These are phyloP conservation scores for Pancytospora philotis DNA, from an alignment of 371 early-diverging fungal genomes.

Conservation along the genomic window DNA sequence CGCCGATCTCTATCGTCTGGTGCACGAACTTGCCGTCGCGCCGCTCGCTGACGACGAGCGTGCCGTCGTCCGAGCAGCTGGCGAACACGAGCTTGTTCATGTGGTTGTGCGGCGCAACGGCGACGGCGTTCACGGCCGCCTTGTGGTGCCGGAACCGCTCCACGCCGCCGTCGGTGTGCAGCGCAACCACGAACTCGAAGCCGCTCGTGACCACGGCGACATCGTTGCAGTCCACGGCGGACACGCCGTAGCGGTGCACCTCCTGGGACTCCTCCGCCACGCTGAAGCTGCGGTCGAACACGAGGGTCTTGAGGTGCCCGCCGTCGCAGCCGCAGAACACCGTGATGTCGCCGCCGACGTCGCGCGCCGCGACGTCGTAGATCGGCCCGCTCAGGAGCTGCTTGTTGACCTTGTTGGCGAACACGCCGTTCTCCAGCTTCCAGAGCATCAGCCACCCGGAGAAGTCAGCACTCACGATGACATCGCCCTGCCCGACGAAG, in stretches of 20 bases:
- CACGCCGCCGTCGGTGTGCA: slow-evolving; percentile 26
- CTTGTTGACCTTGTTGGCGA: slow-evolving; percentile 34
- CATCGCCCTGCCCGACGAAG: slow-evolving; percentile 42
- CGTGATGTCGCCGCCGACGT: slow-evolving; percentile 8
- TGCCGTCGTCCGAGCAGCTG: slow-evolving; percentile 55
- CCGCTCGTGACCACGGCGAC: slow-evolving; percentile 52
- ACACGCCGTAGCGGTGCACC: slow-evolving; percentile 50
- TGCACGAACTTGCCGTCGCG: slow-evolving; percentile 11
- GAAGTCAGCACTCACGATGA: slow-evolving; percentile 42
- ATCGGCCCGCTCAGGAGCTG: slow-evolving; percentile 52
- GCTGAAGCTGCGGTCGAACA: slow-evolving; percentile 15
- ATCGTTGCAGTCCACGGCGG: slow-evolving; percentile 33
- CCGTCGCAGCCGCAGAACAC: slow-evolving; percentile 58
- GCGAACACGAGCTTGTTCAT: slow-evolving; percentile 52
- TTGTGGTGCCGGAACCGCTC: slow-evolving; percentile 46
- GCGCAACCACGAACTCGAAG: slow-evolving; percentile 44
- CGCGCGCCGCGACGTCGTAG: slow-evolving; percentile 24
- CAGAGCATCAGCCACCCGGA: slow-evolving; percentile 51
- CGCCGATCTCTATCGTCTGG: slow-evolving; percentile 44
- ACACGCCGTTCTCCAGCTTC: slow-evolving; percentile 31
- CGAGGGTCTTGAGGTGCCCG: slow-evolving; percentile 46
- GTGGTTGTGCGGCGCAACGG: slow-evolving; percentile 35
- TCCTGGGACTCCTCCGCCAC: slow-evolving; percentile 4
- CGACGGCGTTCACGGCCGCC: slow-evolving; percentile 45
- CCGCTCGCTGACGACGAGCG: slow-evolving; percentile 35